Percentiles rank a stretch among this genome's conserved stretches.
phyloP scores from a whole-genome alignment of 2,329 filamentous ascomycete species.

The Hypoxylon sp. region DNA sequence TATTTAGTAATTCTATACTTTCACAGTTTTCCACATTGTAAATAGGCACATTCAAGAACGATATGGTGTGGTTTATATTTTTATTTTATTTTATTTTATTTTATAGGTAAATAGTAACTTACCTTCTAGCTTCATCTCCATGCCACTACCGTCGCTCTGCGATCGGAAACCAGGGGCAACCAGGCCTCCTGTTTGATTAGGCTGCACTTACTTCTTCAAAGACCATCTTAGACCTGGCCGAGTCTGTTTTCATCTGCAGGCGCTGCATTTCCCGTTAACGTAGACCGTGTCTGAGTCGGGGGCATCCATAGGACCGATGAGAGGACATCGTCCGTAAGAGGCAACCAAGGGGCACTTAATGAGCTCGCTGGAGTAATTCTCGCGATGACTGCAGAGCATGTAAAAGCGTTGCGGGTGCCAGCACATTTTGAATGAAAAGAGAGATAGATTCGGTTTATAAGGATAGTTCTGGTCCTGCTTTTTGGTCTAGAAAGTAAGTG shows the following conservation, averaged over 20 bases:
- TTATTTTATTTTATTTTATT: constrained; percentile 5
- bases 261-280: constrained; percentile 11
- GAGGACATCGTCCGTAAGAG: constrained; percentile 33
- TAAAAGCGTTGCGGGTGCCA: constrained; percentile 38
- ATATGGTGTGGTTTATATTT: not conserved
- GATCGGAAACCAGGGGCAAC: constrained; percentile 10
- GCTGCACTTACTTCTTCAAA: constrained; percentile 29
- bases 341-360: constrained; percentile 28
- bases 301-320: constrained; percentile 26
- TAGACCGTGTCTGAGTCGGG: constrained; percentile 18
- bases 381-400: constrained; percentile 39
- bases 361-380: constrained; percentile 31
- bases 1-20: no score
- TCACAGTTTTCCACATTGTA: not conserved
- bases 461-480: constrained; percentile 3
- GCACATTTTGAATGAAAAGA: constrained; percentile 42
- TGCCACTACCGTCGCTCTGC: constrained; percentile 16
- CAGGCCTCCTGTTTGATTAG: constrained; percentile 4
- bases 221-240: not conserved
- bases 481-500: constrained; percentile 26
- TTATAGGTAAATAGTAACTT: constrained; percentile 2
- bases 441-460: not conserved
- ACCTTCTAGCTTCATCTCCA: constrained; percentile 30
- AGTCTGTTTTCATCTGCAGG: constrained; percentile 11
- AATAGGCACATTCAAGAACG: not conserved